These are phyloP conservation scores for Apostasia ramifera DNA, from an alignment of 106 monocot genomes.

Conservation along the genomic window DNA sequence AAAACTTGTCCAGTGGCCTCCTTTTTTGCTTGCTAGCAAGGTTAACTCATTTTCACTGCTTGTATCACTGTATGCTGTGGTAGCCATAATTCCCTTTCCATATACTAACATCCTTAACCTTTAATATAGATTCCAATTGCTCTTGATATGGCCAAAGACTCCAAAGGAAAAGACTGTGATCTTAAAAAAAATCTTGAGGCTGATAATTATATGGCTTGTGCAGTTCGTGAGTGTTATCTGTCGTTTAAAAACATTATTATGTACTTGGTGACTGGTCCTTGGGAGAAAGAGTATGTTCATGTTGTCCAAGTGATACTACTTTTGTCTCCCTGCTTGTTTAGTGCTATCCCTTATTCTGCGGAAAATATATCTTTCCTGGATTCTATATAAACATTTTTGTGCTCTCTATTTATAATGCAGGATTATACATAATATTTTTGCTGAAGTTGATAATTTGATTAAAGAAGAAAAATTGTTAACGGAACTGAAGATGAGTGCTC, in stretches of 20 bases:
- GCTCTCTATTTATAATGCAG: conserved; percentile 14
- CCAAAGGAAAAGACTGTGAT: conserved; percentile 71
- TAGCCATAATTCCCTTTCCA: neutral
- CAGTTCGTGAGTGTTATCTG: conserved; percentile 79
- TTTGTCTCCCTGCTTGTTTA: too few relatives aligned
- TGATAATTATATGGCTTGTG: conserved; percentile 77
- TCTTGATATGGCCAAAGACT: conserved; percentile 86
- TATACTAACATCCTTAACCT: too few relatives aligned
- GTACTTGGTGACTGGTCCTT: conserved; percentile 43
- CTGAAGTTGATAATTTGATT: conserved; percentile 48
- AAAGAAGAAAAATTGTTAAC: conserved; percentile 28
- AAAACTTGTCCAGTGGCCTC: conserved; percentile 84
- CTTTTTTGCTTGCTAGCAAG: conserved; percentile 96
- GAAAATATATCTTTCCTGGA: too few relatives aligned
- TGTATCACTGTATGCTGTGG: neutral
- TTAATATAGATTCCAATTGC: conserved; percentile 73
- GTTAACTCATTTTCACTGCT: conserved; percentile 14
- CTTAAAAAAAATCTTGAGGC: conserved; percentile 62
- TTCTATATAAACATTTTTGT: too few relatives aligned
- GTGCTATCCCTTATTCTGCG: too few relatives aligned
- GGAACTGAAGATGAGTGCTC: conserved; percentile 61
- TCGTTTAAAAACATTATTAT: conserved; percentile 75
- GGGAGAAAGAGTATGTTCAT: conserved; percentile 49
- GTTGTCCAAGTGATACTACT: too few relatives aligned
- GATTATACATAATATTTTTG: conserved; percentile 67